Evolutionary conservation across 768 basidiomycete species (phyloP), one percentile per base, ranked within the genome.

Genomic region (Cystobasidium onofrii): DNA sequence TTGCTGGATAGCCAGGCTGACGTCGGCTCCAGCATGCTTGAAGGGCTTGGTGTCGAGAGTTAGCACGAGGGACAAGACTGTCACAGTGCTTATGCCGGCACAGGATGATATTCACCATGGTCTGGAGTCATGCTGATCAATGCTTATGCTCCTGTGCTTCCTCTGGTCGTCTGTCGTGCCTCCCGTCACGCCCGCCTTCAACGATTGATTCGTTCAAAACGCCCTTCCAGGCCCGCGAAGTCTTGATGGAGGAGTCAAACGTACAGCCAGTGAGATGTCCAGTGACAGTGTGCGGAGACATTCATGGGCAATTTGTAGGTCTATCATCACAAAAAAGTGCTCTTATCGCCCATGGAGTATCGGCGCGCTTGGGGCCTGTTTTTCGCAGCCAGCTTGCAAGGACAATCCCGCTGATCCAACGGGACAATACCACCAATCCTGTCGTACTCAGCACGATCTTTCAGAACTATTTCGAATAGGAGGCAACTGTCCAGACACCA

Each of bases 241-340:
- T 99, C 78, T 82, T 99, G 81, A 94, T 96, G 90, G 95, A 96
- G 80, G 96, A 99, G 84, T 93, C 91, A 36, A 99, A 99, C 81
- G 96, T 99, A 1, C 95, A 98, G 83, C 94, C 94, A 25, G 96
- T 99, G 69, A 86, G 90, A 82, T 98, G 95, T 84, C 96, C 96
- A 34, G 96, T 99, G 77, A 99, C 96, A 62, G 96, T 99, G 74
- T 99, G 96, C 80, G 96, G 96, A 74, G 96, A 99, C 84, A 98
- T 99, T 76, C 96, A 99, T 81, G 96, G 96, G 61, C 96, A 99
- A 88, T 99, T 99, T 83, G 95, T 98, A 83, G 84, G 94, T 89
- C 41, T 25, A 23, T 20, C 18, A 61, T 4, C 31, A 23, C 2
- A 9, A 6, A 25, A 18, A 18, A 61, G 10, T 13, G 36, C 9